Conservation (phyloP, 495 filamentous ascomycete species). For the Aspergillus avenaceus region DNA sequence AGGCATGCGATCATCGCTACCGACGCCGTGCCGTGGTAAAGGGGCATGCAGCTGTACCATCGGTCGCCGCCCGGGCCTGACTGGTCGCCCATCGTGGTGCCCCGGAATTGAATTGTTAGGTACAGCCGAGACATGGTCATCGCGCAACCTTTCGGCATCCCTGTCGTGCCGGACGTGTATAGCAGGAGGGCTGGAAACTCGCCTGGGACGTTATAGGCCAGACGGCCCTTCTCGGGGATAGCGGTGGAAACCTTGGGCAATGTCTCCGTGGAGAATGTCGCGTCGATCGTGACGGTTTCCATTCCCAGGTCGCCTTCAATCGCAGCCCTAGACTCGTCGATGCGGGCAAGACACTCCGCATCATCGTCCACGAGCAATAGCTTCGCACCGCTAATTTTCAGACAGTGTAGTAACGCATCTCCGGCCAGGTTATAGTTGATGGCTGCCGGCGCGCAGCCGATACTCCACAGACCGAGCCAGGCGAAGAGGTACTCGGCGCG, state of each 20-base stretch:
- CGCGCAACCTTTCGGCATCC: conserved; percentile 57
- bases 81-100: conserved; percentile 20
- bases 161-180: conserved; percentile 70
- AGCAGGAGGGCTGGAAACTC: conserved; percentile 57
- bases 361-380: conserved; percentile 66
- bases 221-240: conserved; percentile 42
- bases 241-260: conserved; percentile 45
- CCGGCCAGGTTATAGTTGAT: conserved; percentile 71
- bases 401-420: conserved; percentile 64
- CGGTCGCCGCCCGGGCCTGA: conserved; percentile 49
- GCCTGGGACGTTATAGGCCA: conserved; percentile 41
- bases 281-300: conserved; percentile 48
- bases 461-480: conserved; percentile 57
- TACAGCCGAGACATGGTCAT: conserved; percentile 46
- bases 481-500: conserved; percentile 63
- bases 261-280: conserved; percentile 37
- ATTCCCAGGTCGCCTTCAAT: conserved; percentile 52
- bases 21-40: conserved; percentile 74
- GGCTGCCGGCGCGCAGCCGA: conserved; percentile 64
- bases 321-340: conserved; percentile 47
- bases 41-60: conserved; percentile 76
- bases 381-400: conserved; percentile 56
- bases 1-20: conserved; percentile 52
- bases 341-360: conserved; percentile 42
- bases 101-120: conserved; percentile 21